These are phyloP conservation scores for Suillus subaureus DNA, from an alignment of 768 basidiomycete genomes.

Conservation along the genomic window DNA sequence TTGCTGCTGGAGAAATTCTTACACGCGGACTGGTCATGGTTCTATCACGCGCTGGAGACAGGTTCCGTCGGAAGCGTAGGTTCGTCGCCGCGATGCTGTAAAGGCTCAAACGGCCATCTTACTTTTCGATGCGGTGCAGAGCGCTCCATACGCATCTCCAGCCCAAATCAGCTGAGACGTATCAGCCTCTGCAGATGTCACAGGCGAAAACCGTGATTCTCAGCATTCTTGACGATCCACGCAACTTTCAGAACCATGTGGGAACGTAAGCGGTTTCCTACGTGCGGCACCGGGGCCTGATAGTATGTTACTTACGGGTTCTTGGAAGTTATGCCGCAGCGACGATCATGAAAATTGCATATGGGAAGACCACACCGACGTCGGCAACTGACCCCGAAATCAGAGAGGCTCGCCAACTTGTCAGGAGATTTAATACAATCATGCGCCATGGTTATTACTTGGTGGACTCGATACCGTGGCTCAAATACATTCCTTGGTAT, in stretches of 20 bases:
- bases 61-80: background rate
- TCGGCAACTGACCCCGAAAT: conserved; percentile 21
- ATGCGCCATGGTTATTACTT: conserved; percentile 52
- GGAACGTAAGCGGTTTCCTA: background rate
- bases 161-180: background rate
- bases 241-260: background rate
- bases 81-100: background rate
- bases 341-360: conserved; percentile 21
- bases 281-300: too few species aligned
- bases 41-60: background rate
- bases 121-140: background rate
- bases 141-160: conserved; percentile 16
- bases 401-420: background rate
- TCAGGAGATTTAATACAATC: conserved; percentile 15
- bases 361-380: conserved; percentile 44
- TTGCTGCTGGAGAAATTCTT: background rate
- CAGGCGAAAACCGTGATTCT: background rate
- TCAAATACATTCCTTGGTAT: conserved; percentile 34
- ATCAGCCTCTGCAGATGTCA: background rate
- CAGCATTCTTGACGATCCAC: background rate
- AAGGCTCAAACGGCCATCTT: background rate
- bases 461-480: conserved; percentile 50
- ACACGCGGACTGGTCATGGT: background rate
- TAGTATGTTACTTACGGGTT: background rate
- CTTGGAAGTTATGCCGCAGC: background rate